phyloP scores from a whole-genome alignment of 495 filamentous ascomycete genomes.

The Rostrohypoxylon terebratum region DNA sequence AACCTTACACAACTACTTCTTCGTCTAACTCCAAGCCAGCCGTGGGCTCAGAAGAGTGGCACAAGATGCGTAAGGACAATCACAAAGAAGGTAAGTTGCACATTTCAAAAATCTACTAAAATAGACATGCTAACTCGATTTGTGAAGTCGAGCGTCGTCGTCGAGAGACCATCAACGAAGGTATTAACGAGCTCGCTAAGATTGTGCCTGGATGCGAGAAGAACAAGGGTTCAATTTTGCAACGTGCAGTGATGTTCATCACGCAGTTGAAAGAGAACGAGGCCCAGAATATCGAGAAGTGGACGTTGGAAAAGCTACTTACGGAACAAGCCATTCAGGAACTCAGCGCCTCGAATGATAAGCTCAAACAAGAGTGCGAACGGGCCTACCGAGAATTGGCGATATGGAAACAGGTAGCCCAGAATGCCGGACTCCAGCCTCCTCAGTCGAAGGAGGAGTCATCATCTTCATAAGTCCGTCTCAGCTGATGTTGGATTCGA shows the following conservation, averaged over 20 bases:
- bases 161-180: slow-evolving; percentile 98
- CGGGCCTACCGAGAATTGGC: slow-evolving; percentile 79
- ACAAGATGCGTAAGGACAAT: slow-evolving; percentile 96
- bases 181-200: slow-evolving; percentile 97
- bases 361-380: slow-evolving; percentile 83
- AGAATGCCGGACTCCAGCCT: slow-evolving; percentile 74
- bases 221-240: slow-evolving; percentile 97
- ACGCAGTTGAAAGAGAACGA: slow-evolving; percentile 95
- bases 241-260: slow-evolving; percentile 94
- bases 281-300: slow-evolving; percentile 91
- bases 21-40: slow-evolving; percentile 74
- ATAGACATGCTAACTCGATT: slow-evolving; percentile 17
- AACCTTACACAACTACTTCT: slow-evolving; percentile 45
- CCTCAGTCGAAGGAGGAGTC: slow-evolving; percentile 57
- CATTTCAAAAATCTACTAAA: background rate
- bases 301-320: slow-evolving; percentile 94
- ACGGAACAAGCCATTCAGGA: slow-evolving; percentile 95
- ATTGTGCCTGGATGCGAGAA: slow-evolving; percentile 98
- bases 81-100: slow-evolving; percentile 91
- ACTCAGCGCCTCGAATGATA: slow-evolving; percentile 87
- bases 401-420: slow-evolving; percentile 86
- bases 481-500: slow-evolving; percentile 22
- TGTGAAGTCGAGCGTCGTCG: slow-evolving; percentile 90
- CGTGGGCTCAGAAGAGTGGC: slow-evolving; percentile 97
- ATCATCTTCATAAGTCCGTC: slow-evolving; percentile 25